Base-by-base conservation (phyloP, 2,329 filamentous ascomycete species). In the Pezizomycotina sp. region DNA sequence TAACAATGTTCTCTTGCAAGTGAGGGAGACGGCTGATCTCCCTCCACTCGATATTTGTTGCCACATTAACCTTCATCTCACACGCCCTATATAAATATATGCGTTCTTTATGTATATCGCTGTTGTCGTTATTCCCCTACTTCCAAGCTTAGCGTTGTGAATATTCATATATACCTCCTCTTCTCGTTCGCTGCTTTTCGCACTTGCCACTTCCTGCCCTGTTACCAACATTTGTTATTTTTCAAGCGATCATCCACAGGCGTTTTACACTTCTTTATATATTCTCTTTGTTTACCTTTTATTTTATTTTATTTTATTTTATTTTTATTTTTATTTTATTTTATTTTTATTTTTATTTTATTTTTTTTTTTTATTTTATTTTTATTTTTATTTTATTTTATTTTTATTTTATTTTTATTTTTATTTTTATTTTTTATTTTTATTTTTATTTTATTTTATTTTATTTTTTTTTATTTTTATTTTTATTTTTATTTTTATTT, bases 371-470 rank as follows among this genome's bases (percentile, higher is more conserved):
- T 36, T 31, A 36, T 15, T 20, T 21, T 16, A 16, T 27, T 12
- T 32, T 27, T 12, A 27, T 15, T 29, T 20, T 27, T 26, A 14
- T 2, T 19, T n/a, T 20, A 15, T 23, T 29, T 28, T 16, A n/a
- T 38, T 20, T 14, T 30, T 26, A 10, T 12, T 26, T 35, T 34
- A 39, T 22, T 22, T 19, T 32, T 24, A 19, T 9, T 36, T 14
- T 30, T 31, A 30, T 42, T 37, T 37, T 15, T 27, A 34, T 27
- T 26, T 39, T n/a, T 43, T 38, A 27, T 26, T 45, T 45, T 34
- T 38, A 42, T 34, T 34, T 32, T 33, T 26, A 33, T 36, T 42
- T 27, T 12, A 23, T 28, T 29, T 26, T 33, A 10, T 16, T 12
- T 14, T 14, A 9, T 14, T 37, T 32, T 24, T 31, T 21, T 27